Evolutionary conservation across 2,329 filamentous ascomycete species (phyloP), one percentile per base, ranked within the genome.

Genomic region (Anthostomella pinea): DNA sequence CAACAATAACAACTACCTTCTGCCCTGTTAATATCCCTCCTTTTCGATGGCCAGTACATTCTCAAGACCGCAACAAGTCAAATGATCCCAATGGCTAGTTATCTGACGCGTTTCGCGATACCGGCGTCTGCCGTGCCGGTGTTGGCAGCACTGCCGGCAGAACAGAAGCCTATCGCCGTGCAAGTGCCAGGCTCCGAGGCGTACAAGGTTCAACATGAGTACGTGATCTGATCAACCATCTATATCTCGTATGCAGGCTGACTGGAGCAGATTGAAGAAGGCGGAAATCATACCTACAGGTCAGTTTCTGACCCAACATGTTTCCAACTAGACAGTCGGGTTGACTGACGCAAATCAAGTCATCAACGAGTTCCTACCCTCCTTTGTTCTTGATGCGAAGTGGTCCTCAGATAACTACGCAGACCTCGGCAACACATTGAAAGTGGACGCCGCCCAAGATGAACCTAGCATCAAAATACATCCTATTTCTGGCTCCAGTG

Each of bases 321-420:
- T 20, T 13, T 28, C 13, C n/a, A 35, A 14, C 22, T 20, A 28
- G 5, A 13, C 32, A 76, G 7, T 8, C 10, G 10, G 10, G 25
- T 27, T 7, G 9, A 32, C 30, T 22, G 21, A 28, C 25, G 14
- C 25, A 23, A 7, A n/a, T 23, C 21, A 7, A 30, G 76, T 83
- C 14, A 68, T 83, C 39, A 70, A 81, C 45, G 69, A 76, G 43
- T 83, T 83, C 57, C 56, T 66, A 3, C 78, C 79, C 5, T 65
- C 65, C 6, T 62, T 79, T 35, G 65, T 68, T 24, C 52, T 83
- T 25, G 61, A 75, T 7, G 64, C 58, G 25, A 75, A 73, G 59
- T 66, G 69, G 38, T 57, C 64, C 1, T 60, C 55, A 10, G 53
- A 70, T 37, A 61, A 64, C 27, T 53, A 57, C 15, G 69, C 75